Percentiles rank a stretch among this genome's conserved stretches.
These are phyloP conservation scores for Davidsoniella eucalypti DNA, from an alignment of 2,329 filamentous ascomycete genomes.

Conservation along the genomic window DNA sequence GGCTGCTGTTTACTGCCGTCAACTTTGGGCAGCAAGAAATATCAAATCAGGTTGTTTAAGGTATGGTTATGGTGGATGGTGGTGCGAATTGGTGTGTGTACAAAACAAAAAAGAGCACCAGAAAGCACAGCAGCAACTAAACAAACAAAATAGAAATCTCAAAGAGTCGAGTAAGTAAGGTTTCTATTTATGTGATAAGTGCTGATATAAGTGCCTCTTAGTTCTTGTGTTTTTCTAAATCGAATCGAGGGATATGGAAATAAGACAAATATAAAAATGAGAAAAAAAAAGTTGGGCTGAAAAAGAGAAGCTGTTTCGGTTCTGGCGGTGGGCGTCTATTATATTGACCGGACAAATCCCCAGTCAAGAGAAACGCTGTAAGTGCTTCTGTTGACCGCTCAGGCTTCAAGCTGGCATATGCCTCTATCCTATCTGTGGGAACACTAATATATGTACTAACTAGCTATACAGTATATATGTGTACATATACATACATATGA, in stretches of 20 bases:
- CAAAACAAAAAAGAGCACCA: background rate
- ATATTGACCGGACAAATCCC: conserved; percentile 1
- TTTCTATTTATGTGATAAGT: background rate
- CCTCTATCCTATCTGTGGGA: background rate
- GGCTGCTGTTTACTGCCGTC: conserved; percentile 1
- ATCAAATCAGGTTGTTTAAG: background rate
- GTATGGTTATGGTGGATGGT: background rate
- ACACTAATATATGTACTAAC: no score
- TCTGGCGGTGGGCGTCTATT: background rate
- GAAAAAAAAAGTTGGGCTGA: background rate
- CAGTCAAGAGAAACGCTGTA: background rate
- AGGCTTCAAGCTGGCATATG: background rate
- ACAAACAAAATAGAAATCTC: no score
- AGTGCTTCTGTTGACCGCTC: background rate
- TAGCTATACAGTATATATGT: no score
- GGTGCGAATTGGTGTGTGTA: background rate
- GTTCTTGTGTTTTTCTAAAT: background rate
- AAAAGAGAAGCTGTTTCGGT: background rate
- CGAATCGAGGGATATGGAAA: background rate
- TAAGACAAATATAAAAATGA: background rate
- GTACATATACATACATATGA: no score
- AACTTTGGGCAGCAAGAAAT: background rate
- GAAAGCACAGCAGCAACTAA: background rate
- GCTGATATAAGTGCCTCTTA: background rate
- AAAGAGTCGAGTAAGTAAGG: background rate